Percentiles rank a stretch among this genome's conserved stretches.
Evolutionary conservation across 2,329 filamentous ascomycete species (phyloP).

Genomic region (Pseudocercospora fuligena): DNA sequence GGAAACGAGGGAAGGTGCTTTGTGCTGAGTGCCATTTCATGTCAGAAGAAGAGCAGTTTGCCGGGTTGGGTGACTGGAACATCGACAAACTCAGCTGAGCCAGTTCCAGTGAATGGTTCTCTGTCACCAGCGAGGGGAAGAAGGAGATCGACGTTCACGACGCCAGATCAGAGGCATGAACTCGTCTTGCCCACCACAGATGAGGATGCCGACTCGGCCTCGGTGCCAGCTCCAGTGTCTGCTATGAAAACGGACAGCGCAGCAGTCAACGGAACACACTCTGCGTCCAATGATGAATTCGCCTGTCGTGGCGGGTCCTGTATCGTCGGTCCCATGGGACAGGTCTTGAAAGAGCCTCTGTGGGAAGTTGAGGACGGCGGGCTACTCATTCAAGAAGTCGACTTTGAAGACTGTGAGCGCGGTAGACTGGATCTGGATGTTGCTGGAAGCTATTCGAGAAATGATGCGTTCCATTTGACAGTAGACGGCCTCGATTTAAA

Average conservation of each 20-base stretch:
- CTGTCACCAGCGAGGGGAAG: conserved; percentile 32
- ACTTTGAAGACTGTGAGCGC: conserved; percentile 85
- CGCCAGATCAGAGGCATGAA: conserved; percentile 59
- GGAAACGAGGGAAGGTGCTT: conserved; percentile 83
- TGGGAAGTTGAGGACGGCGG: conserved; percentile 76
- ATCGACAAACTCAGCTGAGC: background rate
- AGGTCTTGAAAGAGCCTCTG: conserved; percentile 78
- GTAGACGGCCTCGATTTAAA: conserved; percentile 64
- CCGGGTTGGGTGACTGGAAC: conserved; percentile 60
- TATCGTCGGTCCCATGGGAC: conserved; percentile 78
- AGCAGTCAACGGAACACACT: conserved; percentile 15
- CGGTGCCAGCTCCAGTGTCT: conserved; percentile 14
- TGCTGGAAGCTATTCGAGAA: conserved; percentile 82
- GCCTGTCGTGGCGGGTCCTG: conserved; percentile 78
- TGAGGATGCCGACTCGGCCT: conserved; percentile 23
- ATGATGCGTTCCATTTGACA: conserved; percentile 64
- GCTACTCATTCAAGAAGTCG: conserved; percentile 73
- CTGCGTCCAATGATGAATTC: conserved; percentile 53
- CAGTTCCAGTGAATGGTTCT: conserved; percentile 16
- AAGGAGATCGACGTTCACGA: conserved; percentile 47
- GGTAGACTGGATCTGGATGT: conserved; percentile 83
- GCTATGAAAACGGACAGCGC: conserved; percentile 15
- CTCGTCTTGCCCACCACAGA: conserved; percentile 51
- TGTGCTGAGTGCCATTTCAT: conserved; percentile 86
- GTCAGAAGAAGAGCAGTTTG: conserved; percentile 64